Base-by-base conservation (phyloP, 2,329 filamentous ascomycete species). In the Pseudogymnoascus sp. region DNA sequence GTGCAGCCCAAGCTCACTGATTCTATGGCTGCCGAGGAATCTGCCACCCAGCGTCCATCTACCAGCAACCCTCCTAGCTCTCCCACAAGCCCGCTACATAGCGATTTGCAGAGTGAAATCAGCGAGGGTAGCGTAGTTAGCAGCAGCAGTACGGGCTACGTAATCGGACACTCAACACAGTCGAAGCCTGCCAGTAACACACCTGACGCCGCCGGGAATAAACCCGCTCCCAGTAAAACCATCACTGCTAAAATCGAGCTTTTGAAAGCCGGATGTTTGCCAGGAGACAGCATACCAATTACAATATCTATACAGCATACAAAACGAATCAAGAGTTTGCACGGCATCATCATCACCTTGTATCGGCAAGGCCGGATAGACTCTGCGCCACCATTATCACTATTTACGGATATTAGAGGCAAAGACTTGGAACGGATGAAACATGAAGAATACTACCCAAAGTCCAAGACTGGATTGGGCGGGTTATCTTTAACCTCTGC, bases 281-380 rank as follows among this genome's bases (percentile, higher is more conserved):
- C 92, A 0, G 95, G 95, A 15, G 95, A 97, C 69, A 84, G 84
- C 23, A 80, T 97, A 47, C 87, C 90, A 0, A 83, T 97, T 62
- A 88, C 85, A 70, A 87, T 97, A 62, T 86, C 83, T 0, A 87
- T 99, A 65, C 88, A 91, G 67, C 95, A 97, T 73, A 93, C 89
- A 65, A 96, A 96, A 74, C 84, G 87, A 64, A 85, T 97, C 71
- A 91, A 93, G 77, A 97, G 92, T 73, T 82, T 96, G 77, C 90
- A 93, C 69, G 93, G 95, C 7, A 89, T 97, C 59, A 95, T 97
- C 65, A 86, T 96, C 53, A 97, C 95, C 1, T 79, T 99, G 8
- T 97, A 96, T 74, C 86, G 95, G 50, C 90, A 96, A 74, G 92
- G 92, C 23, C 87, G 91, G 65, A 93, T 97, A 53, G 93, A 99